These are phyloP conservation scores for Cajanus cajan DNA, from an alignment of 306 rosid species.

Conservation along the genomic window DNA sequence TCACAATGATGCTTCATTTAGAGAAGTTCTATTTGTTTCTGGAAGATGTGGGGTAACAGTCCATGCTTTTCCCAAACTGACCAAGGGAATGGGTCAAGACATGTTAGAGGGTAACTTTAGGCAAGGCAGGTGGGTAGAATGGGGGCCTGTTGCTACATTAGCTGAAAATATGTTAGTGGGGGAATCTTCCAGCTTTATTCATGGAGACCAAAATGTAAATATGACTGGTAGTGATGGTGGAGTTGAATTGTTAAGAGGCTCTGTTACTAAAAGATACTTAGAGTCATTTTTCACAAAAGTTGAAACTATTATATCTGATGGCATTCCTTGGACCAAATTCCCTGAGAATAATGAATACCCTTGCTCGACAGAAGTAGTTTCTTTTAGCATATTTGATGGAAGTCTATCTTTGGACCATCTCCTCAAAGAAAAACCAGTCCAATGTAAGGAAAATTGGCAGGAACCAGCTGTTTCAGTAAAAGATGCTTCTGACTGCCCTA, in stretches of 20 bases:
- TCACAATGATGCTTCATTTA: conserved; percentile 63
- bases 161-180: conserved; percentile 39
- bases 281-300: conserved; percentile 63
- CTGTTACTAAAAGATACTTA: conserved; percentile 58
- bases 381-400: conserved; percentile 69
- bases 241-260: conserved; percentile 35
- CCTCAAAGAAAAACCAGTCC: conserved; percentile 32
- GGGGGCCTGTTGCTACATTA: conserved; percentile 60
- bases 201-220: conserved; percentile 35
- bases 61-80: conserved; percentile 64
- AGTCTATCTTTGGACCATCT: conserved; percentile 46
- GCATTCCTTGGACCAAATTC: conserved; percentile 59
- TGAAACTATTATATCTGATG: conserved; percentile 56
- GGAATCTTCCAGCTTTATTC: conserved; percentile 39
- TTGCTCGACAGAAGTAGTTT: conserved; percentile 69
- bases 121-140: conserved; percentile 85
- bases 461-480: conserved; percentile 38
- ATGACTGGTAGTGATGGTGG: conserved; percentile 40
- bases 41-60: conserved; percentile 79
- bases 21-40: conserved; percentile 76
- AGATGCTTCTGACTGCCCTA: conserved; percentile 31
- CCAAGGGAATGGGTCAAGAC: conserved; percentile 30
- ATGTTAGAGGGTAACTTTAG: conserved; percentile 45
- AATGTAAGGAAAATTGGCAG: conserved; percentile 41
- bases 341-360: conserved; percentile 71